Base-by-base conservation (phyloP, 208 protist genomes). In the Trypanosoma scelopori region DNA sequence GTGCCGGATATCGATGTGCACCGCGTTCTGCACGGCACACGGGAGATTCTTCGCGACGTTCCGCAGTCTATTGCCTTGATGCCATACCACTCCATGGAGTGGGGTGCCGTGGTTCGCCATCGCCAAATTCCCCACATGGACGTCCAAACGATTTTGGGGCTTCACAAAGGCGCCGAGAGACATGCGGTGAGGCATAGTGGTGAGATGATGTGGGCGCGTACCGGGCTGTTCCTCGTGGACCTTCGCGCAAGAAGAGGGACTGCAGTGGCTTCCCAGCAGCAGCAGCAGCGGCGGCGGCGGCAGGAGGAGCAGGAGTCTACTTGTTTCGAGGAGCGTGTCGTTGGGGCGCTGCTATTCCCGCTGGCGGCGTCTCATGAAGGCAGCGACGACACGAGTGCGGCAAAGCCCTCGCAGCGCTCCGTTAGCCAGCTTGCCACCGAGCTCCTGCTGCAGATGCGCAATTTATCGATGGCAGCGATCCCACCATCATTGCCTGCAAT, bases 191-290 rank as follows among this genome's bases (percentile, higher is more conserved):
- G 1, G 39, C 20, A 57, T 12, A 5, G 9, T 16, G 46, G 23
- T 23, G 45, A 62, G 9, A 46, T 55, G 11, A 41, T 35, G 27
- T 75, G 69, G 69, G 57, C 51, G 6, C 43, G 73, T 47, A 55
- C 63, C 1, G 85, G 85, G 0, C 25, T 91, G 23, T 91, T 81
- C 66, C 55, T 91, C 18, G 67, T 91, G 1, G 81, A 91, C 50
- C 42, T 88, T 12, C 78, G 81, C 50, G 48, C 64, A 53, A 35
- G 41, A 30, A 28, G 59, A 37, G 52, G 13, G 18, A 22, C 16
- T 52, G 28, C 27, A 12, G 0, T 30, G 25, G 47, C 4, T 23
- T 30, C 23, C 22, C 61, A 20, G 25, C 50, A 58, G 22, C 48
- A 57, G n/a, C n/a, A n/a, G n/a, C n/a, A n/a, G n/a, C n/a, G n/a